phyloP scores from a whole-genome alignment of 2,329 filamentous ascomycete species.

The Alternaria novae-zelandiae region DNA sequence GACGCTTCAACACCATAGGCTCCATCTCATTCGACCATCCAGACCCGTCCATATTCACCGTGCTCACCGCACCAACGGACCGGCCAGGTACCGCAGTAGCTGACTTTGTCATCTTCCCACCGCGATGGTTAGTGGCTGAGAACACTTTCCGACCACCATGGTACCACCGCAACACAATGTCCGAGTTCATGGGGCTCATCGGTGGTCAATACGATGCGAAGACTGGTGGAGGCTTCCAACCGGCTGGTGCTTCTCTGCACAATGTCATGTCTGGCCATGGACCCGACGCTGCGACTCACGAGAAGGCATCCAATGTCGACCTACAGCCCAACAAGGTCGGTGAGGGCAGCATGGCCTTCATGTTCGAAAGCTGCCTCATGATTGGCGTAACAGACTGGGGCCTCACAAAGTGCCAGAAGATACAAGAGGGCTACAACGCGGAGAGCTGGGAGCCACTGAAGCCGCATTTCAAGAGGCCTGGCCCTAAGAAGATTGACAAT shows the following conservation, averaged over 20 bases:
- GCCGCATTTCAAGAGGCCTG: conserved; percentile 51
- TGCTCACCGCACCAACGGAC: conserved; percentile 67
- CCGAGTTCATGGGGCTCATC: conserved; percentile 72
- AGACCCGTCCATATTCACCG: conserved; percentile 71
- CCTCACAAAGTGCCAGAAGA: conserved; percentile 71
- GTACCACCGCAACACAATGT: conserved; percentile 75
- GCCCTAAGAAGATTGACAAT: conserved; percentile 36
- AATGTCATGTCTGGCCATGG: conserved; percentile 78
- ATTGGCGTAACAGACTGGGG: conserved; percentile 76
- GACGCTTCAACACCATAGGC: conserved; percentile 64
- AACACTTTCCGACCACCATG: conserved; percentile 75
- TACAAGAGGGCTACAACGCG: conserved; percentile 75
- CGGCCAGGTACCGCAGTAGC: conserved; percentile 64
- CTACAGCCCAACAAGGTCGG: conserved; percentile 66
- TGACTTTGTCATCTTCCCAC: conserved; percentile 76
- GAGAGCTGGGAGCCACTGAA: conserved; percentile 75
- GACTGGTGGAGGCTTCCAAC: conserved; percentile 64
- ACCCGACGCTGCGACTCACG: conserved; percentile 65
- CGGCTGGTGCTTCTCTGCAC: conserved; percentile 69
- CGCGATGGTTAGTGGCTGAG: conserved; percentile 72
- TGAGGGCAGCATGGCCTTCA: conserved; percentile 70
- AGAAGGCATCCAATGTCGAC: conserved; percentile 62
- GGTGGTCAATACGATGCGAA: conserved; percentile 67
- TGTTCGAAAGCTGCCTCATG: conserved; percentile 72
- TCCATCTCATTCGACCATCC: conserved; percentile 68